Base-by-base conservation (phyloP, 129 eudicot species). In the Cynara cardunculus region DNA sequence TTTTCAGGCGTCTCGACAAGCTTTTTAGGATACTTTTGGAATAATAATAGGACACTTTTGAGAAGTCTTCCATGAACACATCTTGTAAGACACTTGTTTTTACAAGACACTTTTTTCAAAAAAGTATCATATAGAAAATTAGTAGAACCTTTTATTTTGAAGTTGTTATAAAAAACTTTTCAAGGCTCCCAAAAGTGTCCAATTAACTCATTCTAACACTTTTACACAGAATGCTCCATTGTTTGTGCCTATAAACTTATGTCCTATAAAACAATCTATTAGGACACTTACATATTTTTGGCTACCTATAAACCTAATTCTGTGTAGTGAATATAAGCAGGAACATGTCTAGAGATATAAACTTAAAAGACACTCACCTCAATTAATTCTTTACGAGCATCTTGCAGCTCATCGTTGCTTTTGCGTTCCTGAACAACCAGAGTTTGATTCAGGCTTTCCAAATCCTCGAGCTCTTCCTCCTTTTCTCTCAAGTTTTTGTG, bases 371-470 rank as follows among this genome's bases (percentile, higher is more conserved):
- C 12, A 19, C 94, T 87, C 79, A 90, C 97, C 39, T 53, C 25
- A 13, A 93, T 82, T 13, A 90, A 24, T 80, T 85, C 93, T 72
- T 92, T 88, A 32, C 91, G 93, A 39, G 96, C 96, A 5, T 87
- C 91, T 69, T 90, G 96, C 79, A 93, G 69, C 78, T 90, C 97
- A 46, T 89, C 96, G 35, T 93, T 93, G 79, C 87, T 77, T 39
- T 69, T 86, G 26, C 91, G 86, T 70, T 93, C 96, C 82, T 87
- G 85, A 69, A 84, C 62, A 27, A 90, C 74, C 19, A 90, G 92
- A 75, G 87, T 25, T 62, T 89, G 89, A 76, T 81, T 84, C 35
- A 89, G 24, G 22, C 81, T 77, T 41, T 87, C 89, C 74, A 93
- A 11, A 77, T 44, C 31, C 5, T 86, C 88, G 8, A 85, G 78